A percentile compares a stretch with the other conserved stretches of the same genome.
These are phyloP conservation scores for Coemansia asiatica DNA, from an alignment of 192 early-diverging fungal genomes.

Conservation along the genomic window DNA sequence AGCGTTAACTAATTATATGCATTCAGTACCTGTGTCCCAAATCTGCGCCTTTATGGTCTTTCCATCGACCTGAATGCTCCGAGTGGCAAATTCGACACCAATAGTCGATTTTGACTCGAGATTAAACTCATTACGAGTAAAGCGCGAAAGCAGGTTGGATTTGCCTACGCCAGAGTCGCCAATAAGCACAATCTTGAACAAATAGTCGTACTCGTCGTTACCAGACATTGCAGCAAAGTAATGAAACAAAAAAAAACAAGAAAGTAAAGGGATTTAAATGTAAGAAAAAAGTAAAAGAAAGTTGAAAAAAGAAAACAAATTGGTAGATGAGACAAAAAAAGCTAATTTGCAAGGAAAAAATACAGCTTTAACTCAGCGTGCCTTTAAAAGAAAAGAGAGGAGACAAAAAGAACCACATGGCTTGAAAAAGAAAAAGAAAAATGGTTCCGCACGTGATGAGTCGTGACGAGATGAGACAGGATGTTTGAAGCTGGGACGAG, in stretches of 20 bases:
- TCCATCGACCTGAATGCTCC: conserved; percentile 92
- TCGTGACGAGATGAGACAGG: neutral
- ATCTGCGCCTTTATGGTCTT: conserved; percentile 99
- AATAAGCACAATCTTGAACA: conserved; percentile 91
- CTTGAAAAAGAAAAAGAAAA: neutral
- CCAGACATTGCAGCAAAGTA: conserved; percentile 35
- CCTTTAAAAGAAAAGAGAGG: neutral
- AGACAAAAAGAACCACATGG: neutral
- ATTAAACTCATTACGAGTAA: conserved; percentile 98
- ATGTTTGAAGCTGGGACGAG: neutral
- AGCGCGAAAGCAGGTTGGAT: conserved; percentile 95
- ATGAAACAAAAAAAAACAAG: conserved; percentile 7
- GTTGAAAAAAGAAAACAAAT: conserved; percentile 4
- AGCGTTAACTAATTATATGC: neutral
- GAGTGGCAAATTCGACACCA: conserved; percentile 97
- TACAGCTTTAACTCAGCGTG: too few species aligned
- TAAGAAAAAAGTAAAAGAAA: neutral
- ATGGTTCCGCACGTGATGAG: neutral
- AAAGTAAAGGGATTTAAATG: conserved; percentile 13
- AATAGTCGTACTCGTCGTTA: conserved; percentile 81
- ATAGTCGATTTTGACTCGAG: conserved; percentile 98
- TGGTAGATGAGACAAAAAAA: conserved; percentile 3
- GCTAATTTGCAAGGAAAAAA: neutral
- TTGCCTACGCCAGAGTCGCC: conserved; percentile 97
- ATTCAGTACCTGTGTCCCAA: conserved; percentile 92